These are phyloP conservation scores for Solanum paucissectum DNA, from an alignment of 257 asterid genomes.

Conservation along the genomic window DNA sequence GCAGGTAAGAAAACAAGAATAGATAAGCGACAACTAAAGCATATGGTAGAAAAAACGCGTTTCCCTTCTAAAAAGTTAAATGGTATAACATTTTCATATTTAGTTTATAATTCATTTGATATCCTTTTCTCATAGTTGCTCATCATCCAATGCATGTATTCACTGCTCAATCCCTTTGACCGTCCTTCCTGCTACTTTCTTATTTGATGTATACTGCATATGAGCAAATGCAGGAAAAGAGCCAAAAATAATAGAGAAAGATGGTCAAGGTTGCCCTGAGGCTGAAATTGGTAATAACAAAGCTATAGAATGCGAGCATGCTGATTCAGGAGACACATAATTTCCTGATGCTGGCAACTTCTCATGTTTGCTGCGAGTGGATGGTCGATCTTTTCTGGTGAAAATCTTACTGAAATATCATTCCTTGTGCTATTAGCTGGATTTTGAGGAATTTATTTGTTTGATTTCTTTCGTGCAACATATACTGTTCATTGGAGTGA, in stretches of 20 bases:
- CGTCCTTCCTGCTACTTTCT: neutral
- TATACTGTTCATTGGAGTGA: neutral
- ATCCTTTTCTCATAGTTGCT: neutral
- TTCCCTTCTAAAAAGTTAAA: neutral
- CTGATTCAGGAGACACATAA: neutral
- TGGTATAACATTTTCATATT: neutral
- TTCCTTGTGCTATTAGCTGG: neutral
- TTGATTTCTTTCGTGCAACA: neutral
- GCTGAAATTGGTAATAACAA: neutral
- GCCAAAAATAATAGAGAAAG: neutral
- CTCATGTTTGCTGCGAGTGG: conserved; percentile 2
- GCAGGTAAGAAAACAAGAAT: neutral
- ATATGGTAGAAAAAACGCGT: neutral
- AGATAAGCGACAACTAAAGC: neutral
- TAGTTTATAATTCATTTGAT: neutral
- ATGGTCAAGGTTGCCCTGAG: neutral
- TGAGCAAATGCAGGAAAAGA: neutral
- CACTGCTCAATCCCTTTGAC: neutral
- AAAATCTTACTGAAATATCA: neutral
- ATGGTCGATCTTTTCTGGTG: conserved; percentile 10
- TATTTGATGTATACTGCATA: neutral
- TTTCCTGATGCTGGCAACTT: neutral
- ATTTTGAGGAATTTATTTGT: neutral
- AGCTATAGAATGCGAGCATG: conserved; percentile 1
- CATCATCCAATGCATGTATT: neutral